Evolutionary conservation across 2,329 filamentous ascomycete genomes (phyloP), one percentile per base, ranked within the genome.

Genomic region (Bipolaris bicolor): DNA sequence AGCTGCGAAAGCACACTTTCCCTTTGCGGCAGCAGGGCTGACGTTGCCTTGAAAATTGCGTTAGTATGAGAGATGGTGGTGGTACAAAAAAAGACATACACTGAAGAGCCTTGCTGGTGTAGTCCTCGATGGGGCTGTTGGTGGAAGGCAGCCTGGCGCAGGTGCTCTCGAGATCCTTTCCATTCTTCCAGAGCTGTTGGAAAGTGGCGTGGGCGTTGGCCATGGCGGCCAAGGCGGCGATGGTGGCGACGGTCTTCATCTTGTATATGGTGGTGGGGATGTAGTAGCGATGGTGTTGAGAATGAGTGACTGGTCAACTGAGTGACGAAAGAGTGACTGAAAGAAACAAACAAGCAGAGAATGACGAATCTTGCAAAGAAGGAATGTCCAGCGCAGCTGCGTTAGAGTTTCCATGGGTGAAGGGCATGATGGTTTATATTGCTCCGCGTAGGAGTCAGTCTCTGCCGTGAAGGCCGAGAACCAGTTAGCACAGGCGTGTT

Each of bases 341-440:
- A 60, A 52, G 63, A 61, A 55, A 58, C 7, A 54, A 49, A 52
- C 22, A 54, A 54, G 5, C 54, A 56, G 57, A 36, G 58, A 58
- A 60, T 45, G 58, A 61, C 54, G 50, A 61, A 68, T 64, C 57
- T 57, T 16, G 57, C 48, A 63, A 58, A 59, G 63, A 69, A 69
- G 59, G 67, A 71, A 64, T 64, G 66, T 69, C 59, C 69, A 71
- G 69, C 69, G 58, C 69, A 71, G 69, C 67, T 71, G 69, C 66
- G 67, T 61, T 66, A 60, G 51, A 51, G 36, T 58, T 52, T 33
- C 20, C 13, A 22, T 49, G 34, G 22, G 43, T 57, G 47, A 44
- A 52, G 57, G 60, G 56, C 48, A 43, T 33, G 13, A 49, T 45
- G 52, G 49, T 60, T 70, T 71, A 71, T 71, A 69, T 63, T 45